These are phyloP conservation scores for Hamamelis virginiana DNA, from an alignment of 164 flowering plant species.

Conservation along the genomic window DNA sequence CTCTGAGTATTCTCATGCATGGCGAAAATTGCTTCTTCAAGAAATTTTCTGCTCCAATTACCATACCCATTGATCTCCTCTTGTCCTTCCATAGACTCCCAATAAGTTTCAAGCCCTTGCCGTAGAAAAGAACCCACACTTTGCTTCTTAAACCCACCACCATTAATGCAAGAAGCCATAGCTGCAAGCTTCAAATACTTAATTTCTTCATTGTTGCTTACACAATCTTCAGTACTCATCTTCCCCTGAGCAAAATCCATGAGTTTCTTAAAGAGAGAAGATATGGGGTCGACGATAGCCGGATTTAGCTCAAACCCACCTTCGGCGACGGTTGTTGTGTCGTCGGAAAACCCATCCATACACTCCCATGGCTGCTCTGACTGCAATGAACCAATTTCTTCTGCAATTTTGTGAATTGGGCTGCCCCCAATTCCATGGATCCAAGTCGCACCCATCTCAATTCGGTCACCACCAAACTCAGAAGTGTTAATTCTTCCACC, in stretches of 20 bases:
- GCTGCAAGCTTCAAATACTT: constrained; percentile 27
- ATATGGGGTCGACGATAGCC: constrained; percentile 45
- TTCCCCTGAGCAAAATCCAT: constrained; percentile 75
- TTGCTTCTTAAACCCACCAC: constrained; percentile 18
- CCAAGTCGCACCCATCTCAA: constrained; percentile 98
- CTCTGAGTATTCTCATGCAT: constrained; percentile 81
- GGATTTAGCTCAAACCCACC: constrained; percentile 44
- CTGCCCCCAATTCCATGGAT: constrained; percentile 94
- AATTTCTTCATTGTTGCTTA: constrained; percentile 3
- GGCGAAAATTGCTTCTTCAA: constrained; percentile 68
- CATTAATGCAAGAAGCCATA: constrained; percentile 19
- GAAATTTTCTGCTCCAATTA: constrained; percentile 41
- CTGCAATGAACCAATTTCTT: constrained; percentile 45
- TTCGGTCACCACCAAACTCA: constrained; percentile 65
- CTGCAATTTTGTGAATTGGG: constrained; percentile 76
- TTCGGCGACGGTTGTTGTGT: constrained; percentile 51
- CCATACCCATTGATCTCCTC: constrained; percentile 31
- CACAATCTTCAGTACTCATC: constrained; percentile 12
- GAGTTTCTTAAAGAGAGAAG: constrained; percentile 50
- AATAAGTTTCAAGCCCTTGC: constrained; percentile 52
- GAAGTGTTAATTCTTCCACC: constrained; percentile 85
- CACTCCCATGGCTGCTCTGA: constrained; percentile 87
- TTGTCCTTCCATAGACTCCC: constrained; percentile 30
- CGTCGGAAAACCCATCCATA: constrained; percentile 66
- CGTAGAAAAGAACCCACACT: constrained; percentile 73